Percentiles rank a stretch among this genome's conserved stretches.
phyloP scores from a whole-genome alignment of 2,329 filamentous ascomycete genomes.

The Colletotrichum siamense region DNA sequence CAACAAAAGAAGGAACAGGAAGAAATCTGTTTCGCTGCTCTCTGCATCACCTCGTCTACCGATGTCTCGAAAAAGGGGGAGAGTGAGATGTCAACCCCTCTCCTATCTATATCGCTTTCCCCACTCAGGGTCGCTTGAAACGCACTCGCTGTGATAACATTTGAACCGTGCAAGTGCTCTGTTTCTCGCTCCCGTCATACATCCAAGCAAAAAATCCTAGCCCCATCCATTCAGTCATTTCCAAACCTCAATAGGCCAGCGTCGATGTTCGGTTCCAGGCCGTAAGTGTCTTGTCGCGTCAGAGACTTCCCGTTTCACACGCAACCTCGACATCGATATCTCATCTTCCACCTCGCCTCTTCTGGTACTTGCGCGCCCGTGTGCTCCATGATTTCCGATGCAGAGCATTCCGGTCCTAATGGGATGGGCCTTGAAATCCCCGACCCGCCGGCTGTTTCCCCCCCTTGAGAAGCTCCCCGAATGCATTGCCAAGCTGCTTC shows the following conservation, averaged over 20 bases:
- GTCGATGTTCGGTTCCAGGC: not conserved
- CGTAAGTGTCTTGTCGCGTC: not conserved
- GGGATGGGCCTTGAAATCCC: constrained; percentile 31
- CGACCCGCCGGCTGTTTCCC: constrained; percentile 36
- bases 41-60: not conserved
- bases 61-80: not conserved
- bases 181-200: not conserved
- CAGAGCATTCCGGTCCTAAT: constrained; percentile 24
- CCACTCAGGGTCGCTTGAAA: not conserved
- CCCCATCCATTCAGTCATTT: not conserved
- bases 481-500: constrained; percentile 63
- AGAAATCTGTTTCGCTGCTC: not conserved
- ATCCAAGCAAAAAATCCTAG: not conserved
- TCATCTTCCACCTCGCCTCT: not conserved
- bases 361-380: not conserved
- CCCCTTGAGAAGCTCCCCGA: constrained; percentile 62
- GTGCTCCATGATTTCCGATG: not conserved
- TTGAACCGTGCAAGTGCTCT: not conserved
- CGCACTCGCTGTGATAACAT: not conserved
- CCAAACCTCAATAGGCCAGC: constrained; percentile 1
- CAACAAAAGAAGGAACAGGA: not conserved
- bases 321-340: not conserved
- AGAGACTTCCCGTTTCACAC: not conserved
- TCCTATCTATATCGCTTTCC: not conserved
- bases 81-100: not conserved